Conservation (phyloP, 768 basidiomycete genomes). For the Boletus rubescentipes region DNA sequence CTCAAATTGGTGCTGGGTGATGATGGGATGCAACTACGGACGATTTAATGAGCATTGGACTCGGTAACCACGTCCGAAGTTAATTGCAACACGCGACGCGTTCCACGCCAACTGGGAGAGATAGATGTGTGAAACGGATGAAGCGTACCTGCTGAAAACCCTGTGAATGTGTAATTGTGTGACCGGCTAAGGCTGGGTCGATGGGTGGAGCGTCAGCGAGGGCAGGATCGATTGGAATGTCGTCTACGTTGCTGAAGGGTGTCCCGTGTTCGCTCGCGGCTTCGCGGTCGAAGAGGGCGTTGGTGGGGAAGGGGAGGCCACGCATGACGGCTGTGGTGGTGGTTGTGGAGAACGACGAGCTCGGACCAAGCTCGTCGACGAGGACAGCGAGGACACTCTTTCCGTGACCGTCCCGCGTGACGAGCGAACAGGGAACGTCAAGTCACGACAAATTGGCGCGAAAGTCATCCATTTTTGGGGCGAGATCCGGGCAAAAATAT, state of each 20-base stretch:
- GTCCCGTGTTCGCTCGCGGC: conserved; percentile 59
- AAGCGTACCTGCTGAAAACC: conserved; percentile 39
- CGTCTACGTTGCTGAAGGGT: conserved; percentile 55
- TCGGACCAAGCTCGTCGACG: conserved; percentile 35
- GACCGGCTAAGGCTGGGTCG: conserved; percentile 50
- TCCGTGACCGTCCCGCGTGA: conserved; percentile 35
- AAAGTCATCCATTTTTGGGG: conserved; percentile 11
- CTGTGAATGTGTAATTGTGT: conserved; percentile 16
- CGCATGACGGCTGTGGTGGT: conserved; percentile 44
- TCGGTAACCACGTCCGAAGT: conserved; percentile 20
- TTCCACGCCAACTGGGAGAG: conserved; percentile 32
- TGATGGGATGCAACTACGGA: conserved; percentile 25
- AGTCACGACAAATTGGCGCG: conserved; percentile 25
- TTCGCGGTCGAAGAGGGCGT: conserved; percentile 51
- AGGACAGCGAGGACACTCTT: conserved; percentile 35
- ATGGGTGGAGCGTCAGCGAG: conserved; percentile 49
- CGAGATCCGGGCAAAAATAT: conserved; percentile 7
- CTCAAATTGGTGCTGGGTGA: conserved; percentile 31
- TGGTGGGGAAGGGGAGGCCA: conserved; percentile 51
- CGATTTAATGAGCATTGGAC: conserved; percentile 20
- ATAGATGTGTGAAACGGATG: conserved; percentile 17
- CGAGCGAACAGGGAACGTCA: conserved; percentile 20
- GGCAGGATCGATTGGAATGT: conserved; percentile 82
- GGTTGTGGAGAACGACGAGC: conserved; percentile 16
- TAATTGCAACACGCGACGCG: conserved; percentile 72